Evolutionary conservation across 164 flowering plant genomes (phyloP).

Genomic region (Stephania yunnanensis): DNA sequence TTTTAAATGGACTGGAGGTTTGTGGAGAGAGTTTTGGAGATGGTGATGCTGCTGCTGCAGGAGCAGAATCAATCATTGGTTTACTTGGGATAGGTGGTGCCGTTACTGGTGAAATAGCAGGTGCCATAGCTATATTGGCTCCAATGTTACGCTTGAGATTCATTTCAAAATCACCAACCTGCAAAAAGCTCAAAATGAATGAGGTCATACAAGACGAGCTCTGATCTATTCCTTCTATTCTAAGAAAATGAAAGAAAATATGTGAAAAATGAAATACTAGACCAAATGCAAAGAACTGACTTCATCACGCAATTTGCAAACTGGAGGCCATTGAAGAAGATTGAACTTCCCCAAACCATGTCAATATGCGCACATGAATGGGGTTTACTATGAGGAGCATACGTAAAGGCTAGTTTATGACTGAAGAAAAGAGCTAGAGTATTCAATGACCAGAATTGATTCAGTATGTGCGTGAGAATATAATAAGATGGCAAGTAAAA

Average conservation of each 20-base stretch:
- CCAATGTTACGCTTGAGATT: constrained; percentile 67
- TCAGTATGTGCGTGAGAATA: not conserved
- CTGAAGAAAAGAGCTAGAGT: not conserved
- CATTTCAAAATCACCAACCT: constrained; percentile 95
- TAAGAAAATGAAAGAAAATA: not conserved
- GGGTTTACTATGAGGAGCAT: not conserved
- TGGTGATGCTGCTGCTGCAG: constrained; percentile 33
- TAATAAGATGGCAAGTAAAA: too few relatives aligned
- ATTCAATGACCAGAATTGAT: not conserved
- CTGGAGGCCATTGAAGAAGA: too few relatives aligned
- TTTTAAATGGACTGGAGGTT: constrained; percentile 45
- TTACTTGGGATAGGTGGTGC: constrained; percentile 58
- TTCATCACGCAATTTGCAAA: not conserved
- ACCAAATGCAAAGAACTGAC: not conserved
- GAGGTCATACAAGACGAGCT: constrained; percentile 5
- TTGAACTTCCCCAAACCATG: not conserved
- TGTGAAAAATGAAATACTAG: not conserved
- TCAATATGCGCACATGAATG: not conserved
- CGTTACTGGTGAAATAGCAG: constrained; percentile 37
- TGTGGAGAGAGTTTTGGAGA: constrained; percentile 46
- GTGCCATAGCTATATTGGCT: constrained; percentile 30
- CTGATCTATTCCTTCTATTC: not conserved
- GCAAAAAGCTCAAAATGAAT: constrained; percentile 9
- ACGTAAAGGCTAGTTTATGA: not conserved
- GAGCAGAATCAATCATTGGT: constrained; percentile 48